Evolutionary conservation across 2,329 filamentous ascomycete genomes (phyloP).

Genomic region (Colletotrichum simmondsii): DNA sequence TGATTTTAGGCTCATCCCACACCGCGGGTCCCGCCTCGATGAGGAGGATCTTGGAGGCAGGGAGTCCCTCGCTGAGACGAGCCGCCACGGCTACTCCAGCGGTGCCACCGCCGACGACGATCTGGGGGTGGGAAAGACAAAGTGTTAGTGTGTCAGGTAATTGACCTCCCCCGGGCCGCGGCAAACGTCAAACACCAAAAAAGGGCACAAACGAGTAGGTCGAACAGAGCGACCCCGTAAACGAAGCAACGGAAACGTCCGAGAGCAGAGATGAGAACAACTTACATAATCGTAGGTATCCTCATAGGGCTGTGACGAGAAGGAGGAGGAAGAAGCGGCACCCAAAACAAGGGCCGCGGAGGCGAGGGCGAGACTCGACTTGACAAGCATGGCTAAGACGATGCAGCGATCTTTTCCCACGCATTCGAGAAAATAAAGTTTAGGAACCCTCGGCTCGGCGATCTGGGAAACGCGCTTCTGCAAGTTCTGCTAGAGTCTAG

Average conservation of each 20-base stretch:
- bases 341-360: slow-evolving; percentile 15
- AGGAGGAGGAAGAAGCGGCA: not conserved
- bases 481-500: not conserved
- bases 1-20: slow-evolving; percentile 40
- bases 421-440: slow-evolving; percentile 4
- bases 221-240: not conserved
- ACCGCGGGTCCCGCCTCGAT: slow-evolving; percentile 44
- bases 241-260: not conserved
- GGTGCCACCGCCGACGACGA: slow-evolving; percentile 48
- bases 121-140: slow-evolving; percentile 15
- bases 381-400: slow-evolving; percentile 32
- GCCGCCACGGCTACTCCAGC: slow-evolving; percentile 45
- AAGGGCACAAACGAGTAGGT: not conserved
- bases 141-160: slow-evolving; percentile 1
- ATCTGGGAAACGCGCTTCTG: not conserved
- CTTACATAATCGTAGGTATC: slow-evolving; percentile 35
- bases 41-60: slow-evolving; percentile 40
- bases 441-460: not conserved
- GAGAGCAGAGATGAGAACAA: not conserved
- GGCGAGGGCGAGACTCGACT: slow-evolving; percentile 22
- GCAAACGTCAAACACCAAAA: not conserved
- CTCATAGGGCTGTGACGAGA: slow-evolving; percentile 6
- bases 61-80: slow-evolving; percentile 38
- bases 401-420: slow-evolving; percentile 1
- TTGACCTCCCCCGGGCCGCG: not conserved